These are phyloP conservation scores for Ascoidea tarda DNA, from an alignment of 805 yeast genomes.

Conservation along the genomic window DNA sequence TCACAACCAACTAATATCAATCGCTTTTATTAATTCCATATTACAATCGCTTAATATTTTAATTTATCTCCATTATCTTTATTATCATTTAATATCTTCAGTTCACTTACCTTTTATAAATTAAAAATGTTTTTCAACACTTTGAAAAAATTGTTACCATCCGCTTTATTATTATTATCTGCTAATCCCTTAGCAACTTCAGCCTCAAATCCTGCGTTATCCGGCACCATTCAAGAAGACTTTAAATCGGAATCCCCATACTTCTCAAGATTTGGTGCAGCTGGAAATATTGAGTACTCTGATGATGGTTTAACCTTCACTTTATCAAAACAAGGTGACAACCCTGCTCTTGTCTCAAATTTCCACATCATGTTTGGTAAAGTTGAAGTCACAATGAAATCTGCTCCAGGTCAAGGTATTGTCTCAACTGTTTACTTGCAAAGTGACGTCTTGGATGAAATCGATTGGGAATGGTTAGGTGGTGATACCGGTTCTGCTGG, in stretches of 20 bases:
- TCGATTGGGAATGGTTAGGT: constrained; percentile 61
- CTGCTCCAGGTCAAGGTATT: constrained; percentile 50
- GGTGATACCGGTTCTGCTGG: constrained; percentile 39
- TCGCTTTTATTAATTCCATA: no score
- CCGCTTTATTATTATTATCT: constrained; percentile 26
- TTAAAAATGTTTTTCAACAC: constrained; percentile 6
- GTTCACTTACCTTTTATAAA: no score
- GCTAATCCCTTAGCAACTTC: constrained; percentile 12
- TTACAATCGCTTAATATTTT: no score
- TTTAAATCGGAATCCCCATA: constrained; percentile 23
- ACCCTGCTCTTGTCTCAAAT: constrained; percentile 47
- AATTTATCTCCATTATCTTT: no score
- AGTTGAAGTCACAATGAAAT: constrained; percentile 41
- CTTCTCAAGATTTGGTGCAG: constrained; percentile 17
- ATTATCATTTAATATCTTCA: no score
- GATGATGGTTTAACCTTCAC: constrained; percentile 48
- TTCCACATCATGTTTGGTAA: constrained; percentile 64
- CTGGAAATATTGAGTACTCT: constrained; percentile 28
- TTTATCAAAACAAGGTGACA: constrained; percentile 39
- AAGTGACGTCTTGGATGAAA: constrained; percentile 56
- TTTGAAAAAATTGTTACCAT: constrained; percentile 35
- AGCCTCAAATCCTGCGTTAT: constrained; percentile 34
- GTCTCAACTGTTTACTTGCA: constrained; percentile 52
- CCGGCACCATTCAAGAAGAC: constrained; percentile 27
- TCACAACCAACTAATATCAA: no score